These are phyloP conservation scores for Salix arbutifolia DNA, from an alignment of 345 rosid genomes.

Conservation along the genomic window DNA sequence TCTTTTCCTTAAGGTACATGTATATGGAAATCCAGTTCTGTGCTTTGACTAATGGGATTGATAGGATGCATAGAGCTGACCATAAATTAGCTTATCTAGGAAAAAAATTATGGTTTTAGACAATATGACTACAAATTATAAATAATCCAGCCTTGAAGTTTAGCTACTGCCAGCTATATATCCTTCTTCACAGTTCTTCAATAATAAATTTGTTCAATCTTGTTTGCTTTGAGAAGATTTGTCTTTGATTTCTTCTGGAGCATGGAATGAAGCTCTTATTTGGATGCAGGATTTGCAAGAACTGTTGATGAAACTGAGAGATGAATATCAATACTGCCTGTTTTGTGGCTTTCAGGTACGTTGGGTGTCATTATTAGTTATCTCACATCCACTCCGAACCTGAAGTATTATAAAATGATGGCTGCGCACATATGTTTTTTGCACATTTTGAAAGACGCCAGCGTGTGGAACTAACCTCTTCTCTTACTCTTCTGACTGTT, in stretches of 20 bases:
- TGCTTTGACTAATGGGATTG: not conserved
- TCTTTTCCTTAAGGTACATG: too few relatives aligned
- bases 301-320: conserved; percentile 66
- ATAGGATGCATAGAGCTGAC: not conserved
- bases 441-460: too few relatives aligned
- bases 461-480: not conserved
- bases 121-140: too few relatives aligned
- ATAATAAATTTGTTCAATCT: not conserved
- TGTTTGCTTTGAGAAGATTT: not conserved
- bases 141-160: too few relatives aligned
- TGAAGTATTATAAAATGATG: not conserved
- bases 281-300: conserved; percentile 72
- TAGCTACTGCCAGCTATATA: not conserved
- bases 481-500: not conserved
- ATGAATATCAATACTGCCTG: conserved; percentile 65
- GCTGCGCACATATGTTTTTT: not conserved
- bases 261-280: not conserved
- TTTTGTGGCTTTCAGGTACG: conserved; percentile 82
- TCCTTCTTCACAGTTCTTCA: too few relatives aligned
- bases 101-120: not conserved
- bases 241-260: not conserved
- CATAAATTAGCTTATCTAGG: not conserved
- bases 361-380: not conserved
- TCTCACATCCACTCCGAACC: not conserved
- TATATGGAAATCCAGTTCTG: not conserved